phyloP scores from a whole-genome alignment of 2,329 filamentous ascomycete species.

The Aspergillus viridinutans region DNA sequence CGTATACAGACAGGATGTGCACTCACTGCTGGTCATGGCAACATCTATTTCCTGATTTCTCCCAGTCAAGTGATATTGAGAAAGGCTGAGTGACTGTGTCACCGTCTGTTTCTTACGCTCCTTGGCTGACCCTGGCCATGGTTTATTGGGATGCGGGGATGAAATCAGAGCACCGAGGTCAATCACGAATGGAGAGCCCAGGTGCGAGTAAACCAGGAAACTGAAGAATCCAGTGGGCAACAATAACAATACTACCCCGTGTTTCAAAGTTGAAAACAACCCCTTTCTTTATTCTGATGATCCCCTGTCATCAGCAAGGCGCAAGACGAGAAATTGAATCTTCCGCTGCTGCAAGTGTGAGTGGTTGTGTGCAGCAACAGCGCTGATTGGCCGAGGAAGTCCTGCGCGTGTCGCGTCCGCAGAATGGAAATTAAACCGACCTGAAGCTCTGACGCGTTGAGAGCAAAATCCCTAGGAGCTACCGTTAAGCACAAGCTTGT shows the following conservation, averaged over 20 bases:
- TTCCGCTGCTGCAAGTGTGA: slow-evolving; percentile 12
- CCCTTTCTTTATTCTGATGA: not conserved
- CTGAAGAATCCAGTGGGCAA: not conserved
- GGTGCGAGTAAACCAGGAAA: not conserved
- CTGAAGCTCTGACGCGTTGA: not conserved
- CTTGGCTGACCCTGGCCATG: not conserved
- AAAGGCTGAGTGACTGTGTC: not conserved
- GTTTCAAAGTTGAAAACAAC: not conserved
- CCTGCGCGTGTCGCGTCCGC: slow-evolving; percentile 25
- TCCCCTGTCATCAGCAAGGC: slow-evolving; percentile 2
- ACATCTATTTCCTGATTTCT: not conserved
- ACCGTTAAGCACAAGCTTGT: not conserved
- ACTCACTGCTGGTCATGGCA: slow-evolving; percentile 23
- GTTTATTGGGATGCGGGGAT: not conserved
- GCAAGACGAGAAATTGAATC: slow-evolving; percentile 16
- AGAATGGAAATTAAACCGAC: slow-evolving; percentile 4
- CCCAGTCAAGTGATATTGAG: not conserved
- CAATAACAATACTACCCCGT: slow-evolving; percentile 2
- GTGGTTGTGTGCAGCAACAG: not conserved
- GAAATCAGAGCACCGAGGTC: not conserved
- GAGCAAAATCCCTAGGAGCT: not conserved
- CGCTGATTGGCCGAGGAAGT: slow-evolving; percentile 24
- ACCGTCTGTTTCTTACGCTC: not conserved
- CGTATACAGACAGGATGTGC: not conserved
- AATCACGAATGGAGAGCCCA: not conserved